Percentiles rank a stretch among this genome's conserved stretches.
phyloP scores from a whole-genome alignment of 192 early-diverging fungal species.

The Dispira parvispora region DNA sequence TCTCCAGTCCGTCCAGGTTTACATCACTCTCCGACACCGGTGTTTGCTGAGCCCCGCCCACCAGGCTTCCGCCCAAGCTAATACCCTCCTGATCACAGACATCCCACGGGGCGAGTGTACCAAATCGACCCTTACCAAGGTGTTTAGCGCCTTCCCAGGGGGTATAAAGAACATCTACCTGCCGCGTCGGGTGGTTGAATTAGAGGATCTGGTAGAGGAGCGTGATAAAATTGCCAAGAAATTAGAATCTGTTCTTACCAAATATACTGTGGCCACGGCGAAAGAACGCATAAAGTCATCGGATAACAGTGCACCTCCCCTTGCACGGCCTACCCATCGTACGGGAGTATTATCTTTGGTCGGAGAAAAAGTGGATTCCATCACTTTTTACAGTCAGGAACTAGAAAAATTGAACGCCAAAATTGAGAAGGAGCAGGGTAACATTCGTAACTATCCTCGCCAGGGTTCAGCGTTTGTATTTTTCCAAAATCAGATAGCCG shows the following conservation, averaged over 20 bases:
- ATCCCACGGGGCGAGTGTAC: constrained; percentile 44
- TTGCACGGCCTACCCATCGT: constrained; percentile 35
- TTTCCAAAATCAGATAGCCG: constrained; percentile 53
- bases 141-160: constrained; percentile 50
- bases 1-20: constrained; percentile 37
- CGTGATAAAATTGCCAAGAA: constrained; percentile 28
- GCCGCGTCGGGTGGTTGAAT: constrained; percentile 32
- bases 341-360: constrained; percentile 24
- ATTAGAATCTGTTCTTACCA: constrained; percentile 34
- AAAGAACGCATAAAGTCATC: constrained; percentile 19
- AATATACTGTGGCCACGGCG: constrained; percentile 23
- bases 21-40: constrained; percentile 41
- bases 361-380: constrained; percentile 49
- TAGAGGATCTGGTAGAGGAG: constrained; percentile 28
- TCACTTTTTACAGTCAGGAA: constrained; percentile 25
- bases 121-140: constrained; percentile 22
- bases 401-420: constrained; percentile 27
- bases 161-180: constrained; percentile 46
- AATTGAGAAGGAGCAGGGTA: constrained; percentile 24
- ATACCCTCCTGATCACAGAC: constrained; percentile 51
- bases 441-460: constrained; percentile 15
- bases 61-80: constrained; percentile 25
- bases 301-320: neutral
- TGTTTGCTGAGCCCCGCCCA: constrained; percentile 38
- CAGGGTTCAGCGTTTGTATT: constrained; percentile 63